Evolutionary conservation across 148 eudicot species (phyloP), one percentile per base, ranked within the genome.

Genomic region (Gaultheria prostrata): DNA sequence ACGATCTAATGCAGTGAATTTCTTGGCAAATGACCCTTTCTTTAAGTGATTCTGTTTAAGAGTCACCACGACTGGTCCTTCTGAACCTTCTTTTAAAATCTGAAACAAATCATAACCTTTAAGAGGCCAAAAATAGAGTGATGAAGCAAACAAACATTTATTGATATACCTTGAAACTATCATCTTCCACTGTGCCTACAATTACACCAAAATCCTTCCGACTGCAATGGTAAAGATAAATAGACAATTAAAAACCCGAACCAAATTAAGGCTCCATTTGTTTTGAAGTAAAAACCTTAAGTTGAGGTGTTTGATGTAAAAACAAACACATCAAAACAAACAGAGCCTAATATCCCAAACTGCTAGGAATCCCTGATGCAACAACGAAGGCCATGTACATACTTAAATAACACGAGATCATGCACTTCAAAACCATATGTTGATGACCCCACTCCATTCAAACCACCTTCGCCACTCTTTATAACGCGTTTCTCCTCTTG

Each of bases 171-270:
- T 92, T 97, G 86, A 91, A 92, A 76, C 59, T 85, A 17, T 93
- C 98, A 86, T 92, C 97, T 86, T 97, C 94, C 85, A 92, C 97
- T 84, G 88, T 65, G 86, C 97, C 94, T 76, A 93, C 83, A 43
- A 97, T 85, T 82, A 97, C 92, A 2, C 99, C 99, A 87, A 93
- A 97, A 59, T 93, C 98, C 89, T 90, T 91, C 87, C 91, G 90
- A 77, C 99, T 97, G 93, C 88, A 86, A 70, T 4, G 51, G 26
- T 39, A 50, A 46, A 73, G 83, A 49, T 9, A 54, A n/a, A 63
- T 24, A 76, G 57, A 63, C 26, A 21, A 57, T 8, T 54, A 77
- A 77, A 39, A 45, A 94, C 98, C 93, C 92, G 77, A 93, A 90
- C 61, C 11, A 57, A 57, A 57, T 20, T 20, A 56, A 56, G 61